Conservation (phyloP, 352 stramenopile species). For the Peronospora tabacina region DNA sequence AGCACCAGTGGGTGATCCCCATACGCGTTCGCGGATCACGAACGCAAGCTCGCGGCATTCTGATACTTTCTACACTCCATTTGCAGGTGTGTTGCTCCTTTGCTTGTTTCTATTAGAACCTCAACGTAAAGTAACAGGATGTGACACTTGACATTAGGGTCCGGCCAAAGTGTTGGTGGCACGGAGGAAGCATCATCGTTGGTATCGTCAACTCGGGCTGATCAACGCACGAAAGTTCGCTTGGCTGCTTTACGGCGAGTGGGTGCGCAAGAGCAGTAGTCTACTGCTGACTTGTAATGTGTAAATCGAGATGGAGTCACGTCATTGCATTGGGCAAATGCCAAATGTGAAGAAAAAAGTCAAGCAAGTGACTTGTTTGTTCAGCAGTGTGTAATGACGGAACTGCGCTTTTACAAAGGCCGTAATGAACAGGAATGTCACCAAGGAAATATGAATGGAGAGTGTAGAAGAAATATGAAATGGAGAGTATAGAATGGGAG, state of each 20-base stretch:
- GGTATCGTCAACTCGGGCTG: conserved; percentile 28
- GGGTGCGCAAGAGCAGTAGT: conserved; percentile 21
- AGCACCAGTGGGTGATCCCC: conserved; percentile 51
- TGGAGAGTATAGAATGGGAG: conserved; percentile 29
- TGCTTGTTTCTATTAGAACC: background rate
- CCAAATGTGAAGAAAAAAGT: conserved; percentile 28
- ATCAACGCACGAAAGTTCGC: conserved; percentile 62
- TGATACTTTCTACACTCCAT: conserved; percentile 46
- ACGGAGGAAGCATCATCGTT: conserved; percentile 17
- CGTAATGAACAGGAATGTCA: too few relatives aligned
- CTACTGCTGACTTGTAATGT: background rate
- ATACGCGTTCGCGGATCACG: conserved; percentile 11
- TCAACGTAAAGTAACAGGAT: background rate
- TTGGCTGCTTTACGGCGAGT: conserved; percentile 52
- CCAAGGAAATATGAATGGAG: background rate
- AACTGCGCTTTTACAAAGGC: background rate
- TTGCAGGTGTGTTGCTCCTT: conserved; percentile 42
- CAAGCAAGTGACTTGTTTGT: conserved; percentile 8
- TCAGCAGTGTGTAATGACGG: background rate
- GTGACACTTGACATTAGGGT: conserved; percentile 23
- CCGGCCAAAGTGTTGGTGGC: conserved; percentile 33
- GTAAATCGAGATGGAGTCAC: background rate
- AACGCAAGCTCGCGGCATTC: conserved; percentile 23
- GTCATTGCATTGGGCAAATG: background rate
- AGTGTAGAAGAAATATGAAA: background rate